A percentile compares a stretch with the other conserved stretches of the same genome.
These are phyloP conservation scores for Tetraselmis chui DNA, from an alignment of 139 green algal genomes.

Conservation along the genomic window DNA sequence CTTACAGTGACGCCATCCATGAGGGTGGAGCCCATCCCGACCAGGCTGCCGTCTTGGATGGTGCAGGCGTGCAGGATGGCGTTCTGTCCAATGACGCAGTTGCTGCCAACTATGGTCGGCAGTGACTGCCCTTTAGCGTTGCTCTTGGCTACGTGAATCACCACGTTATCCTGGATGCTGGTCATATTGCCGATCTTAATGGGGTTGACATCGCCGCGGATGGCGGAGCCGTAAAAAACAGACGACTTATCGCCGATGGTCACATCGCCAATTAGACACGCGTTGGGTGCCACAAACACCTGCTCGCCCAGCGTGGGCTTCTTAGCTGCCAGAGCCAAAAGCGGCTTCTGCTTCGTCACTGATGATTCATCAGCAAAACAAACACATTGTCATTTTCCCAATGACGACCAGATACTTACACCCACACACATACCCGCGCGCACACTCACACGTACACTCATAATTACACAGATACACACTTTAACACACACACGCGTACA, in stretches of 20 bases:
- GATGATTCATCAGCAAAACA: too few relatives aligned
- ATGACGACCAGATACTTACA: too few relatives aligned
- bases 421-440: too few relatives aligned
- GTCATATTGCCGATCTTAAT: conserved; percentile 75
- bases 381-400: too few relatives aligned
- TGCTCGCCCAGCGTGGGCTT: conserved; percentile 44
- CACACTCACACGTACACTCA: too few relatives aligned
- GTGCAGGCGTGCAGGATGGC: conserved; percentile 78
- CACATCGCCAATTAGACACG: conserved; percentile 87
- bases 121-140: conserved; percentile 33
- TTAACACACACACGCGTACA: too few relatives aligned
- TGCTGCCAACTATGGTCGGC: conserved; percentile 68
- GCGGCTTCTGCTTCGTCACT: conserved; percentile 40
- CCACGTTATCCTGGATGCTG: conserved; percentile 82
- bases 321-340: conserved; percentile 21
- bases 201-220: conserved; percentile 87
- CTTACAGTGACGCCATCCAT: conserved; percentile 72
- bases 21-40: conserved; percentile 87
- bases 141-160: conserved; percentile 85
- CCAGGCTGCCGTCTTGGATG: conserved; percentile 73
- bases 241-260: conserved; percentile 65
- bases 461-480: too few relatives aligned
- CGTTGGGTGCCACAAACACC: conserved; percentile 82
- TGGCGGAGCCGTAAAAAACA: conserved; percentile 85
- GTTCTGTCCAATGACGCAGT: conserved; percentile 62